These are phyloP conservation scores for Aethionema arabicum DNA, from an alignment of 345 rosid species.

Conservation along the genomic window DNA sequence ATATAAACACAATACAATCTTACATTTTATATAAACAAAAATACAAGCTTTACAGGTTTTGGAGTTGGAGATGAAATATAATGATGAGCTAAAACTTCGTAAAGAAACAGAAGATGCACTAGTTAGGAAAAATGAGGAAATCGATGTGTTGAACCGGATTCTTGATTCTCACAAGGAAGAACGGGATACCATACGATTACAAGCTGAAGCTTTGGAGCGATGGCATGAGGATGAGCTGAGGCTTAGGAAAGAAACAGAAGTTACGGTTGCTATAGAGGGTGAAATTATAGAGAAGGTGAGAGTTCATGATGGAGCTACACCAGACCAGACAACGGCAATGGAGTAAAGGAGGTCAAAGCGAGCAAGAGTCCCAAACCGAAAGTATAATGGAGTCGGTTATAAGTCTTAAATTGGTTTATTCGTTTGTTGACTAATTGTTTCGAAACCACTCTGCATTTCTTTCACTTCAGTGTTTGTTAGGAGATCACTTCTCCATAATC, in stretches of 20 bases:
- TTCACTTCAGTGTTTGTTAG: no score
- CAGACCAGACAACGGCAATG: background rate
- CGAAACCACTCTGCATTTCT: no score
- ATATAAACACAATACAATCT: no score
- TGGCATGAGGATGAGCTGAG: slow-evolving; percentile 2
- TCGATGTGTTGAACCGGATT: slow-evolving; percentile 23
- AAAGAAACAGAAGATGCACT: slow-evolving; percentile 31
- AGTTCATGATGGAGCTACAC: slow-evolving; percentile 1
- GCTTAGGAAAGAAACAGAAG: slow-evolving; percentile 13
- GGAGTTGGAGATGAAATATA: slow-evolving; percentile 36
- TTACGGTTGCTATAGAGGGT: slow-evolving; percentile 1
- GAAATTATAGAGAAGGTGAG: slow-evolving; percentile 27
- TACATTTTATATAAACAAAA: no score
- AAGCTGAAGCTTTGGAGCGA: slow-evolving; percentile 19
- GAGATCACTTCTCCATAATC: no score
- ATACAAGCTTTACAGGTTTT: slow-evolving; percentile 32
- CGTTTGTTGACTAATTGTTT: no score
- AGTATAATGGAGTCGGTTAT: no score
- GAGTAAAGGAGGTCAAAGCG: slow-evolving; percentile 2
- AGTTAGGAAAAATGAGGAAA: slow-evolving; percentile 6
- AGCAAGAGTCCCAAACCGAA: background rate
- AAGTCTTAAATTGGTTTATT: no score
- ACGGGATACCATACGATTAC: background rate
- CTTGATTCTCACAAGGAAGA: slow-evolving; percentile 29
- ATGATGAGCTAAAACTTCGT: slow-evolving; percentile 27